Conservation (phyloP, 352 stramenopile genomes). For the Pythium grandisporangium region DNA sequence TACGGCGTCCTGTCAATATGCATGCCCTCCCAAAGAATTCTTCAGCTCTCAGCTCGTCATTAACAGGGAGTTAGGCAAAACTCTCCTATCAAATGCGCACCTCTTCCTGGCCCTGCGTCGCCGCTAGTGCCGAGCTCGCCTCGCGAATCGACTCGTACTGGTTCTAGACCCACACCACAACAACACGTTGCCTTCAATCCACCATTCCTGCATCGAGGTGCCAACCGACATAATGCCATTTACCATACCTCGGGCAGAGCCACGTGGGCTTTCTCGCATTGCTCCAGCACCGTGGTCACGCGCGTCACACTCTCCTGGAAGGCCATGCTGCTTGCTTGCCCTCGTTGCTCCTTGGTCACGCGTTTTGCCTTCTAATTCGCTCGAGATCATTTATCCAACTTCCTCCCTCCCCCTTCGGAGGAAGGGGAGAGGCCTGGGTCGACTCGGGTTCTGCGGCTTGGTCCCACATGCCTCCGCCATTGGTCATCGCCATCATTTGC, state of each 20-base stretch:
- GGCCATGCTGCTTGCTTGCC: conserved; percentile 11
- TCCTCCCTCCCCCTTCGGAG: too few relatives aligned
- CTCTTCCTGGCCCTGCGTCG: conserved; percentile 19
- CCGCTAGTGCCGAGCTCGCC: conserved; percentile 18
- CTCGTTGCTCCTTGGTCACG: background rate
- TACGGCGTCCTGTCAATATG: conserved; percentile 21
- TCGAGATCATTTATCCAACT: too few relatives aligned
- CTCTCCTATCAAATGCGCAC: too few relatives aligned
- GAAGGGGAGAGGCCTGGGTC: too few relatives aligned
- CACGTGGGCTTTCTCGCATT: conserved; percentile 30
- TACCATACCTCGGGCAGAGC: conserved; percentile 19
- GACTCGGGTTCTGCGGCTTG: too few relatives aligned
- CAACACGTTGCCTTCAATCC: background rate
- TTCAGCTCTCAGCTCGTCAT: background rate
- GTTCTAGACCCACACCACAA: conserved; percentile 14
- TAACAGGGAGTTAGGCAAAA: too few relatives aligned
- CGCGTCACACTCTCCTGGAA: conserved; percentile 10
- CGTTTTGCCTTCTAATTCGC: too few relatives aligned
- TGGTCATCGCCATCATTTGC: too few relatives aligned
- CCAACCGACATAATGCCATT: too few relatives aligned
- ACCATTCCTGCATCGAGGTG: background rate
- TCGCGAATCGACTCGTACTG: conserved; percentile 25
- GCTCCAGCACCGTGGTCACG: conserved; percentile 21
- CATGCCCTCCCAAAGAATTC: background rate
- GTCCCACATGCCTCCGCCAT: too few relatives aligned